Conservation (phyloP, 108 stramenopile genomes). For the Cyclotella sp. region DNA sequence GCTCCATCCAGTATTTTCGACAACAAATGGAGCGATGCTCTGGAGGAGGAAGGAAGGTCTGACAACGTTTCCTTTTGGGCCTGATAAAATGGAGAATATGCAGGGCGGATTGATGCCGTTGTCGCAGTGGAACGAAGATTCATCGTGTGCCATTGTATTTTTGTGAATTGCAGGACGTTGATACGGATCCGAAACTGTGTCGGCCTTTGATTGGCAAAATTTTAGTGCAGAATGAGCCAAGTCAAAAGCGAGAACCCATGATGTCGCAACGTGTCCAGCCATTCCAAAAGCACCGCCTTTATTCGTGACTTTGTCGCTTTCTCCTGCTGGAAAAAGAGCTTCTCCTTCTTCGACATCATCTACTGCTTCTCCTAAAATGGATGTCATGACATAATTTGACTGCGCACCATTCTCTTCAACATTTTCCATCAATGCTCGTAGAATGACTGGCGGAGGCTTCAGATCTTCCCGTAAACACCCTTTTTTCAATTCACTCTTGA, state of each 20-base stretch:
- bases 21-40: slow-evolving; percentile 37
- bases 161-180: slow-evolving; percentile 3
- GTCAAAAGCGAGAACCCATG: slow-evolving; percentile 51
- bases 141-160: slow-evolving; percentile 5
- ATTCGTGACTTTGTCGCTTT: slow-evolving; percentile 4
- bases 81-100: slow-evolving; percentile 53
- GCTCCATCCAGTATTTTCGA: slow-evolving; percentile 57
- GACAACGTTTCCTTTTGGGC: slow-evolving; percentile 46
- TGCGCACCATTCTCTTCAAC: neutral
- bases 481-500: slow-evolving; percentile 11
- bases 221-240: slow-evolving; percentile 38
- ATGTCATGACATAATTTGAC: slow-evolving; percentile 19
- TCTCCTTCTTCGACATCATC: slow-evolving; percentile 55
- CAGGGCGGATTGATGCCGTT: slow-evolving; percentile 48
- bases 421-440: slow-evolving; percentile 37
- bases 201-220: slow-evolving; percentile 31
- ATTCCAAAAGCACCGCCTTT: slow-evolving; percentile 46
- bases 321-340: slow-evolving; percentile 21
- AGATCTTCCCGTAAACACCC: slow-evolving; percentile 36
- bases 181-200: neutral
- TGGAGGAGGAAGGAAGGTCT: slow-evolving; percentile 38
- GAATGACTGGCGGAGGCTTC: slow-evolving; percentile 49
- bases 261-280: slow-evolving; percentile 55
- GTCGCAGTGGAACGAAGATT: slow-evolving; percentile 21
- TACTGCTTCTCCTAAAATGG: slow-evolving; percentile 43